Conservation (phyloP, 352 stramenopile genomes). For the Globisporangium sylvaticum region DNA sequence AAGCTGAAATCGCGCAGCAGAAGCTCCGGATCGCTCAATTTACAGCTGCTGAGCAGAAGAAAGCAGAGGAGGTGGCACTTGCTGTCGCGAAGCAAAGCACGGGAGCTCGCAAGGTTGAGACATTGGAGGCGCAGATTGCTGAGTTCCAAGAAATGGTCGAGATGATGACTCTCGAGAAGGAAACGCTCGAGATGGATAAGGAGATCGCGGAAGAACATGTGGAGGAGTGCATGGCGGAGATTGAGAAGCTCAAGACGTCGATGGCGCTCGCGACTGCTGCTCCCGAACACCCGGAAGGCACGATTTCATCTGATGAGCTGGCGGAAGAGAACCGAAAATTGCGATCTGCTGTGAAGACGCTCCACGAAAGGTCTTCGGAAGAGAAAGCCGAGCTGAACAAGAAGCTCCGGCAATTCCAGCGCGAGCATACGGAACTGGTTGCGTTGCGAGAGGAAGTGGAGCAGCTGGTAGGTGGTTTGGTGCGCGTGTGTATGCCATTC, state of each 20-base stretch:
- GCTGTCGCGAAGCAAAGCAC: slow-evolving; percentile 69
- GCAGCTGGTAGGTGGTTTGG: slow-evolving; percentile 30
- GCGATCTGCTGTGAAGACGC: slow-evolving; percentile 70
- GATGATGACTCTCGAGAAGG: slow-evolving; percentile 83
- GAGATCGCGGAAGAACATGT: slow-evolving; percentile 84
- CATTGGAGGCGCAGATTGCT: slow-evolving; percentile 53
- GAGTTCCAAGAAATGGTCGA: slow-evolving; percentile 85
- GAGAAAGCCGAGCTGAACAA: slow-evolving; percentile 84
- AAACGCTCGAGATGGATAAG: slow-evolving; percentile 87
- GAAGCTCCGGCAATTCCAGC: slow-evolving; percentile 69
- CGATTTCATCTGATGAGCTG: slow-evolving; percentile 30
- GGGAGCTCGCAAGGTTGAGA: slow-evolving; percentile 62
- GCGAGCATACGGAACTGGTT: slow-evolving; percentile 66
- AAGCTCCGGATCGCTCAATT: slow-evolving; percentile 66
- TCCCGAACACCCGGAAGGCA: slow-evolving; percentile 32
- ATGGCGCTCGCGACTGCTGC: slow-evolving; percentile 45
- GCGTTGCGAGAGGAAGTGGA: slow-evolving; percentile 69
- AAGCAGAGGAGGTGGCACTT: slow-evolving; percentile 68
- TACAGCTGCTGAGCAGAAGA: slow-evolving; percentile 66
- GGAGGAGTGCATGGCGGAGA: slow-evolving; percentile 63
- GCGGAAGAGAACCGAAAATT: slow-evolving; percentile 84
- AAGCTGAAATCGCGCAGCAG: slow-evolving; percentile 64
- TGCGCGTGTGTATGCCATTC: background rate
- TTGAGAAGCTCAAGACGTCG: slow-evolving; percentile 71
- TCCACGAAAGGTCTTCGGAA: slow-evolving; percentile 73